Evolutionary conservation across 805 yeast genomes (phyloP).

Genomic region (Ogataea nonfermentans): DNA sequence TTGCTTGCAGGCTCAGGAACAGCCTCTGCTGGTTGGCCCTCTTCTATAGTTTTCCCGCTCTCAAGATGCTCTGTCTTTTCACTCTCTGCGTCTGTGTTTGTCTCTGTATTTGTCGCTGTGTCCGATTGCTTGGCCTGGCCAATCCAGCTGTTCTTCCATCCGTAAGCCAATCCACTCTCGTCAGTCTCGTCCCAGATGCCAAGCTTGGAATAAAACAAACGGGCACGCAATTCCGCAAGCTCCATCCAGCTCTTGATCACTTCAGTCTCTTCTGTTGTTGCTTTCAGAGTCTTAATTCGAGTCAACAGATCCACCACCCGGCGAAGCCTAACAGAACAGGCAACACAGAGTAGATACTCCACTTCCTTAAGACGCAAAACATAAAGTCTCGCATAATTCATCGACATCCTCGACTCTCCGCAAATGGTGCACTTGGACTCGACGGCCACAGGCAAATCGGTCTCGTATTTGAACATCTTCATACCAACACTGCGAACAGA

Average conservation of each 20-base stretch:
- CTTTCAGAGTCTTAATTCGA: conserved; percentile 52
- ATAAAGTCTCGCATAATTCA: conserved; percentile 75
- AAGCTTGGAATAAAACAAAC: conserved; percentile 78
- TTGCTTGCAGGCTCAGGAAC: conserved; percentile 7
- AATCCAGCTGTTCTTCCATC: conserved; percentile 35
- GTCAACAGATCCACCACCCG: conserved; percentile 82
- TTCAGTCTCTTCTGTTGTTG: conserved; percentile 17
- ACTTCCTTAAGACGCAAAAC: conserved; percentile 46
- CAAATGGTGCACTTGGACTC: conserved; percentile 78
- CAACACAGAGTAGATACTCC: conserved; percentile 72
- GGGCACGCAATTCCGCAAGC: conserved; percentile 59
- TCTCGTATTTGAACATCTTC: conserved; percentile 26
- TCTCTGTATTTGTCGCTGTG: background rate
- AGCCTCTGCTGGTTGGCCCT: conserved; percentile 3
- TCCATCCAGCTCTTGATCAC: conserved; percentile 66
- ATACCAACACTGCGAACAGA: conserved; percentile 14
- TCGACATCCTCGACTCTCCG: conserved; percentile 71
- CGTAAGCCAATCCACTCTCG: conserved; percentile 31
- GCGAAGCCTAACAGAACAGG: conserved; percentile 76
- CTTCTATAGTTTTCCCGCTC: background rate
- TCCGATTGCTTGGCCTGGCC: conserved; percentile 8
- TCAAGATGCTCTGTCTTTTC: background rate
- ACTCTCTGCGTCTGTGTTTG: background rate
- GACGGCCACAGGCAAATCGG: conserved; percentile 69
- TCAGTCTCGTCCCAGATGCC: conserved; percentile 67